These are phyloP conservation scores for Amanita exitialis DNA, from an alignment of 768 basidiomycete species.

Conservation along the genomic window DNA sequence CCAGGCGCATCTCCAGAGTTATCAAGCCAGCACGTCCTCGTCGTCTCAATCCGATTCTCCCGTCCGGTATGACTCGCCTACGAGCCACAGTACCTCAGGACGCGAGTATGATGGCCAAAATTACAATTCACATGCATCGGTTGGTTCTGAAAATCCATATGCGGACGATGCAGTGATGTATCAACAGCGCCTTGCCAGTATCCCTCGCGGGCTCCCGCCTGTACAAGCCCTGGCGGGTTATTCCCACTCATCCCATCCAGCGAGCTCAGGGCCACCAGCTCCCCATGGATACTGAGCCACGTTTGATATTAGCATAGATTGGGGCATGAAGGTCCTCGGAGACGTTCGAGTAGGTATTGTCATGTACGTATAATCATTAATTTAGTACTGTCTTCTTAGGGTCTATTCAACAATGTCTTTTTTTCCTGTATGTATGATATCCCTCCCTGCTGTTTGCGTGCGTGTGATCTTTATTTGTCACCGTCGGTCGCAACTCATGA, in stretches of 20 bases:
- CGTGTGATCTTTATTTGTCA: background rate
- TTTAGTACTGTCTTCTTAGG: background rate
- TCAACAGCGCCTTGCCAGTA: conserved; percentile 13
- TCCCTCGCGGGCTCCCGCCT: conserved; percentile 15
- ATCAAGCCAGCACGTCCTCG: conserved; percentile 12
- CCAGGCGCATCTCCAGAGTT: conserved; percentile 21
- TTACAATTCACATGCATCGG: background rate
- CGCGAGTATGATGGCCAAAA: conserved; percentile 1
- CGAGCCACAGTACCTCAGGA: conserved; percentile 5
- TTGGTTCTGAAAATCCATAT: conserved; percentile 4
- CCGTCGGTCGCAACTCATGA: background rate
- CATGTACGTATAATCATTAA: conserved; percentile 7
- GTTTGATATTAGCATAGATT: conserved; percentile 4
- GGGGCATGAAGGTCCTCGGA: background rate
- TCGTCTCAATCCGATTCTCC: conserved; percentile 17
- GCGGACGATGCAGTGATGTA: conserved; percentile 15
- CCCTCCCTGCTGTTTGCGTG: background rate
- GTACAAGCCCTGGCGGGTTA: conserved; percentile 18
- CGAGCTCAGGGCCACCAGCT: conserved; percentile 10
- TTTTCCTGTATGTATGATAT: background rate
- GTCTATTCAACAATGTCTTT: background rate
- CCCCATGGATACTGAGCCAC: conserved; percentile 2
- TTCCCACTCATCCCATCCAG: conserved; percentile 14
- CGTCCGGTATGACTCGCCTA: conserved; percentile 18
- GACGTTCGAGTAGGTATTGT: background rate